Percentiles rank a stretch among this genome's conserved stretches.
phyloP scores from a whole-genome alignment of 2,329 filamentous ascomycete genomes.

The Thielaviopsis musarum region DNA sequence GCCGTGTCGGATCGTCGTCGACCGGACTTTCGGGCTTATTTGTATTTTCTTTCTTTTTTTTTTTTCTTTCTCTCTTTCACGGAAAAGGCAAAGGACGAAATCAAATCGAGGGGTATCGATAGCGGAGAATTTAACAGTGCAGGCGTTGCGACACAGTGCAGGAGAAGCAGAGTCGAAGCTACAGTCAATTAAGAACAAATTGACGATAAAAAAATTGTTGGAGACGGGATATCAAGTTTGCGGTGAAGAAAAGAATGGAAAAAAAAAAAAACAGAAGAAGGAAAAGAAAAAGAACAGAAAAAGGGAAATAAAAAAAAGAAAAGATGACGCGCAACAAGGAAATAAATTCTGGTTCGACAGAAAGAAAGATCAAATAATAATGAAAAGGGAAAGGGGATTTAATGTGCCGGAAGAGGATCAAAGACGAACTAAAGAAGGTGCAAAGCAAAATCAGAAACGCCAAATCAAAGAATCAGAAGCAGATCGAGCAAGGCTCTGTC shows the following conservation, averaged over 20 bases:
- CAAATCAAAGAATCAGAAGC: background rate
- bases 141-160: too few relatives aligned
- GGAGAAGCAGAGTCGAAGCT: too few relatives aligned
- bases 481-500: background rate
- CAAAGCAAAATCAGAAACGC: too few relatives aligned
- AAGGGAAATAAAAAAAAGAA: background rate
- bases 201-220: background rate
- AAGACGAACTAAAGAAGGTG: background rate
- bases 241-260: background rate
- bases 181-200: background rate
- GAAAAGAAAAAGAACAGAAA: constrained; percentile 1
- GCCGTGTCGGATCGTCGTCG: background rate
- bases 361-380: background rate
- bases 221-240: background rate
- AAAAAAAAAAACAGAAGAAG: background rate
- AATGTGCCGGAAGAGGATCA: background rate
- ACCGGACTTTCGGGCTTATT: background rate
- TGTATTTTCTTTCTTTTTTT: background rate
- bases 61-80: background rate
- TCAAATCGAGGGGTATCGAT: background rate
- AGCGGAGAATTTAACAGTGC: background rate
- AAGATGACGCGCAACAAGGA: background rate
- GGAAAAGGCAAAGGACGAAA: background rate
- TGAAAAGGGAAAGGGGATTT: background rate
- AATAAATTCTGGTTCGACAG: background rate